Conservation (phyloP, 345 rosid genomes). For the Pugionium dolabratum region DNA sequence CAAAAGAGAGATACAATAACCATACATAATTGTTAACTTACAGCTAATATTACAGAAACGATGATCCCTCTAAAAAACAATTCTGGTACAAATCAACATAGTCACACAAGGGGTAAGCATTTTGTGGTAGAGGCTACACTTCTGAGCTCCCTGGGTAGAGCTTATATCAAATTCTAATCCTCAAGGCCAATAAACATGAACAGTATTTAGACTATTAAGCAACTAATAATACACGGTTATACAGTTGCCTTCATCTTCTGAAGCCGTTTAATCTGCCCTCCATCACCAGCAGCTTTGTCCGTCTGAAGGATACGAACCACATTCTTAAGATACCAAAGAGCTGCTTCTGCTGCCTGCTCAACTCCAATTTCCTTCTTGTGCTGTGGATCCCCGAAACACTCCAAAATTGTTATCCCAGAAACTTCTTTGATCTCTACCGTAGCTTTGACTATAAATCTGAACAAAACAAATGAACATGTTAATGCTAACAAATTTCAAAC, state of each 20-base stretch:
- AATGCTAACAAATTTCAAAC: too few relatives aligned
- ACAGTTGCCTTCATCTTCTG: neutral
- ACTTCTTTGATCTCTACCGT: slow-evolving; percentile 41
- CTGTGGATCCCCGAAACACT: slow-evolving; percentile 51
- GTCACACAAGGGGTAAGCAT: neutral
- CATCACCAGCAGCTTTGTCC: slow-evolving; percentile 15
- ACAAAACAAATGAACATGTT: neutral
- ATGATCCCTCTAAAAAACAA: neutral
- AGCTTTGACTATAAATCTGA: slow-evolving; percentile 55
- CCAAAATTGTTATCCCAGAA: slow-evolving; percentile 35
- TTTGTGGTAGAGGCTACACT: neutral
- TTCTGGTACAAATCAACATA: neutral
- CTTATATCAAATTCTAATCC: neutral
- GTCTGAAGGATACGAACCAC: slow-evolving; percentile 37
- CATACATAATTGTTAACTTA: neutral
- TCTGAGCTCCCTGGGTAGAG: slow-evolving; percentile 1
- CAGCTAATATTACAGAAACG: neutral
- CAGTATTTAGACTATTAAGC: neutral
- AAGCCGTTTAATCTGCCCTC: neutral
- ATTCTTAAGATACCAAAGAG: slow-evolving; percentile 61
- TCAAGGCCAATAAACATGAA: neutral
- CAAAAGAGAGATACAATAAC: neutral
- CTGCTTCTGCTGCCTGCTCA: slow-evolving; percentile 71
- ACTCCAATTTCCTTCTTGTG: slow-evolving; percentile 55
- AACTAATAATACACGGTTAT: too few relatives aligned